Evolutionary conservation across 768 basidiomycete species (phyloP), one percentile per base, ranked within the genome.

Genomic region (Termitomyces sp.): DNA sequence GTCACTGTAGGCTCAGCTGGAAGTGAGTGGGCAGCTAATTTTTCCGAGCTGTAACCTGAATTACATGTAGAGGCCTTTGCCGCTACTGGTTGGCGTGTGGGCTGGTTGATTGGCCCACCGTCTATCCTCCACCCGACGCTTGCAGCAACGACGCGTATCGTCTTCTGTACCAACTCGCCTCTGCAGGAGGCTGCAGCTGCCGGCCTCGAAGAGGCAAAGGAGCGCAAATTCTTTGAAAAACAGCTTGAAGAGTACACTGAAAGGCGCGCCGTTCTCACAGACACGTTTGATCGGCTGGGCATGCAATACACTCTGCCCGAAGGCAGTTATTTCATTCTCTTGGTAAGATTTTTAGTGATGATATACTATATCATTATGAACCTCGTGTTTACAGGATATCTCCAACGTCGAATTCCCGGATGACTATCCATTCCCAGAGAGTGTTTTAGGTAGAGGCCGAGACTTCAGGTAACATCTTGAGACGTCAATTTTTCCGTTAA

Each of bases 1-100:
- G 86, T 99, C 44, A 98, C 96, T 7, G 92, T 98, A 55, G 86
- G 90, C 42, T 95, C 93, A n/a, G 95, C 92, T 30, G 94, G 94
- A 64, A 96, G 93, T 93, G 72, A 75, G 86, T 60, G 72, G 6
- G 30, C 22, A 35, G 36, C 26, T 16, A 43, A 16, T 33, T 40
- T 26, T 42, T 45, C 32, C 3, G 26, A 43, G 10, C 44, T 33
- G 46, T 14, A n/a, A 42, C 50, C 52, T 57, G 32, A 58, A 24
- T 26, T 54, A 10, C 61, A 20, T 46, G 12, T 35, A 95, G 94
- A 98, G 78, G 86, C 93, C 6, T 99, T 99, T 72, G 91, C 94
- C 14, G 92, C 93, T 5, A 99, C 96, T 3, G 96, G 97, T 26
- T 98, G 94, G 95, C 88, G 96, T 58, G 84, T 98, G 49, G 96